Evolutionary conservation across 2,329 filamentous ascomycete genomes (phyloP).

Genomic region (Cordyceps fumosorosea): DNA sequence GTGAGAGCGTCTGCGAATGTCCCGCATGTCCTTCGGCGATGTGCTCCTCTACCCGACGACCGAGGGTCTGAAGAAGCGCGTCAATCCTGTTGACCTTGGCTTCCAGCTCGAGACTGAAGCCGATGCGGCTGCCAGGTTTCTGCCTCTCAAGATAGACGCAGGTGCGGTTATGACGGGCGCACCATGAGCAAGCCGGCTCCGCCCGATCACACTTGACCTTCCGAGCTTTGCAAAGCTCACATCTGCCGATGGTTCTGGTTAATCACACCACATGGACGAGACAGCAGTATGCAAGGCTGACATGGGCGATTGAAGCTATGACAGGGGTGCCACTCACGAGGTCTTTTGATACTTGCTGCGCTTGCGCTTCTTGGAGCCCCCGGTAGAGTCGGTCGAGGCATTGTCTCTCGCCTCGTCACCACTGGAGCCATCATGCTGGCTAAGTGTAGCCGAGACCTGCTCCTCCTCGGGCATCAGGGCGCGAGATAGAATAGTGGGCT

Average conservation of each 20-base stretch:
- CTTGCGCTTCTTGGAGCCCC: conserved; percentile 31
- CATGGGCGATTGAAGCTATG: not conserved
- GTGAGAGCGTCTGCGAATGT: conserved; percentile 21
- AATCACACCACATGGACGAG: not conserved
- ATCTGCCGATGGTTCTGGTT: conserved; percentile 22
- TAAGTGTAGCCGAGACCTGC: not conserved
- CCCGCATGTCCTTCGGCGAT: conserved; percentile 28
- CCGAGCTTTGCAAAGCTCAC: conserved; percentile 38
- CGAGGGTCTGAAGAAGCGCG: conserved; percentile 34
- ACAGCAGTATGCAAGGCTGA: not conserved
- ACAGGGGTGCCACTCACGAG: conserved; percentile 26
- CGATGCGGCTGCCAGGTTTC: conserved; percentile 59
- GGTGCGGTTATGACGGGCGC: conserved; percentile 56
- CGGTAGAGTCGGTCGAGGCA: conserved; percentile 20
- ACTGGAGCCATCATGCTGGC: conserved; percentile 26
- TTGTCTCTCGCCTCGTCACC: conserved; percentile 31
- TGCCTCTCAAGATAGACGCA: conserved; percentile 67
- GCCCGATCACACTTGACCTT: conserved; percentile 45
- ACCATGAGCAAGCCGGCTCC: conserved; percentile 64
- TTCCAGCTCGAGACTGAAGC: conserved; percentile 56
- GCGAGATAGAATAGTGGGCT: conserved; percentile 14
- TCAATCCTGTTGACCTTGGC: conserved; percentile 49
- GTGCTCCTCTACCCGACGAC: conserved; percentile 37
- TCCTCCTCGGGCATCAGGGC: conserved; percentile 14
- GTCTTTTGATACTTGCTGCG: conserved; percentile 36